Evolutionary conservation across 352 stramenopile species (phyloP).

Genomic region (Globisporangium nunn): DNA sequence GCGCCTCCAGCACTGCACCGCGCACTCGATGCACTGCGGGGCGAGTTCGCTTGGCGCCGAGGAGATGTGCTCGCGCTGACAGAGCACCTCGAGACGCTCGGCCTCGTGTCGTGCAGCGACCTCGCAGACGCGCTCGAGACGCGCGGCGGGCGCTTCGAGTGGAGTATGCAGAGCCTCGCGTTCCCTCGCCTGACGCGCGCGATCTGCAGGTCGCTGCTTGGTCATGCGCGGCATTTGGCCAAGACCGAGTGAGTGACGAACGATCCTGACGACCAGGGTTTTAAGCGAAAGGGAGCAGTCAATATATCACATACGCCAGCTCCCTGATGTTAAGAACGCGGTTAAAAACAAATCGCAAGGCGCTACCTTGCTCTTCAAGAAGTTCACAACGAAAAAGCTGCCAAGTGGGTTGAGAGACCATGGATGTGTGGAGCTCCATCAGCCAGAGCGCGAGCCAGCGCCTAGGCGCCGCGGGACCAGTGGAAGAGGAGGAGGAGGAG

Average conservation of each 20-base stretch:
- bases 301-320: too few relatives aligned
- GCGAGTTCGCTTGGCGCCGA: slow-evolving; percentile 38
- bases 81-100: slow-evolving; percentile 21
- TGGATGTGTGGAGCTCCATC: slow-evolving; percentile 33
- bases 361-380: too few relatives aligned
- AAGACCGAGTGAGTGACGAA: not conserved
- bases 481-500: slow-evolving; percentile 37
- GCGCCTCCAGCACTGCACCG: slow-evolving; percentile 20
- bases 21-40: slow-evolving; percentile 23
- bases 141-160: slow-evolving; percentile 33
- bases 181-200: slow-evolving; percentile 46
- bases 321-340: too few relatives aligned
- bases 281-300: too few relatives aligned
- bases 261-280: not conserved
- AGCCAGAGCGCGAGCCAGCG: slow-evolving; percentile 4
- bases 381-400: too few relatives aligned
- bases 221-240: slow-evolving; percentile 3
- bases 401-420: slow-evolving; percentile 13
- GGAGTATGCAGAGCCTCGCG: slow-evolving; percentile 30
- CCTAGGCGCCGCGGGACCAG: not conserved
- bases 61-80: slow-evolving; percentile 26
- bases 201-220: slow-evolving; percentile 27
- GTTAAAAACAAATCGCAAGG: too few relatives aligned
- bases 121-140: slow-evolving; percentile 23
- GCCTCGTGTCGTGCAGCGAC: slow-evolving; percentile 36